Conservation (phyloP, 805 yeast species). For the Starmera quercuum region DNA sequence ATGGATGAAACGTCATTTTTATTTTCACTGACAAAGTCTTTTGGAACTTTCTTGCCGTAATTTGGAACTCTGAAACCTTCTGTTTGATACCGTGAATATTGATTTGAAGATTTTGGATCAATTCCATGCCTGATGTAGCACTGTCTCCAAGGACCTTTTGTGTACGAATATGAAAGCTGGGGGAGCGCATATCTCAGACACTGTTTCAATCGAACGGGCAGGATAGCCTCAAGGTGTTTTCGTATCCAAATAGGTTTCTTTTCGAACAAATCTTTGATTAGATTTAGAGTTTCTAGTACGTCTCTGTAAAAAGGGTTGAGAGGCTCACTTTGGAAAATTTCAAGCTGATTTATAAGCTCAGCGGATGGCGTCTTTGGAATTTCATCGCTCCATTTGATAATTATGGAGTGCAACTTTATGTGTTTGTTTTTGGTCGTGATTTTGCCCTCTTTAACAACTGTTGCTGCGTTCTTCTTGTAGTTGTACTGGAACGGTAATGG, state of each 20-base stretch:
- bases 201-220: slow-evolving; percentile 37
- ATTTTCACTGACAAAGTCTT: slow-evolving; percentile 23
- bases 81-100: slow-evolving; percentile 65
- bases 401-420: slow-evolving; percentile 45
- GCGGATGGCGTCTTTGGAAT: slow-evolving; percentile 45
- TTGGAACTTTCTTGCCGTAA: slow-evolving; percentile 23
- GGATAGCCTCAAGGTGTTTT: slow-evolving; percentile 51
- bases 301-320: slow-evolving; percentile 19
- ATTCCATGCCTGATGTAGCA: slow-evolving; percentile 72
- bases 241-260: slow-evolving; percentile 82
- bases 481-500: slow-evolving; percentile 72
- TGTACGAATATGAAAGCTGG: slow-evolving; percentile 70
- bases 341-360: slow-evolving; percentile 39
- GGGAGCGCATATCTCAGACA: slow-evolving; percentile 73
- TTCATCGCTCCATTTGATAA: slow-evolving; percentile 39
- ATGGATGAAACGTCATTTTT: slow-evolving; percentile 32
- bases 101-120: slow-evolving; percentile 56
- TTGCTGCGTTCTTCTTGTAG: slow-evolving; percentile 65
- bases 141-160: slow-evolving; percentile 94
- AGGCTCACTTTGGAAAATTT: slow-evolving; percentile 24
- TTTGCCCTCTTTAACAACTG: slow-evolving; percentile 37
- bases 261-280: slow-evolving; percentile 42
- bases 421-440: slow-evolving; percentile 37
- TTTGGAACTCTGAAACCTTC: slow-evolving; percentile 56
- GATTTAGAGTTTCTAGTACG: slow-evolving; percentile 21